Evolutionary conservation across 371 early-diverging fungal genomes (phyloP).

Genomic region (Conidiobolus incongruus): DNA sequence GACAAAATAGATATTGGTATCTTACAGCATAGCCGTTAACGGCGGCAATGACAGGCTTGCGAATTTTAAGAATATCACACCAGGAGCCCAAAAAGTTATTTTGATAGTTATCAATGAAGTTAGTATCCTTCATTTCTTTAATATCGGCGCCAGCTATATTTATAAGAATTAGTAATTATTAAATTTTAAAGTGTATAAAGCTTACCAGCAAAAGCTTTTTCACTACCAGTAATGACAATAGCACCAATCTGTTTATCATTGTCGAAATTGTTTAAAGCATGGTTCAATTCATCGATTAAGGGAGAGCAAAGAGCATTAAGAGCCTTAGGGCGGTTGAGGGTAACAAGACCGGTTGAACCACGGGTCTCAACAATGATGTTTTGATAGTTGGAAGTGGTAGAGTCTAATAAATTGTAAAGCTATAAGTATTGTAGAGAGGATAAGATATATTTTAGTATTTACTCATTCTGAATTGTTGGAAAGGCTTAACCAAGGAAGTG

Average conservation of each 20-base stretch:
- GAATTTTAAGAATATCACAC: constrained; percentile 68
- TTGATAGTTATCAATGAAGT: constrained; percentile 69
- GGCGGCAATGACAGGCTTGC: constrained; percentile 93
- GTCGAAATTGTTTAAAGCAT: constrained; percentile 62
- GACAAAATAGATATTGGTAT: background rate
- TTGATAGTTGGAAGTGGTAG: constrained; percentile 8
- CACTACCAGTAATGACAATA: constrained; percentile 86
- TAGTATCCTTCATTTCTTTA: constrained; percentile 86
- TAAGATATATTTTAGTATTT: too few relatives aligned
- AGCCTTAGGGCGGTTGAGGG: constrained; percentile 86
- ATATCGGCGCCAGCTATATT: constrained; percentile 89
- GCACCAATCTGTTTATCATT: constrained; percentile 59
- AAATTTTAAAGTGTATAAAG: background rate
- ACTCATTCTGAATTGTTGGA: too few relatives aligned
- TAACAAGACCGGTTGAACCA: constrained; percentile 73
- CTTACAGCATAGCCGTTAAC: constrained; percentile 91
- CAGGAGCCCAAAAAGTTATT: constrained; percentile 83
- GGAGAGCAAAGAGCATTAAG: constrained; percentile 90
- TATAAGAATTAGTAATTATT: background rate
- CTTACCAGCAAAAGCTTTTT: constrained; percentile 86
- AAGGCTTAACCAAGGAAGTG: too few relatives aligned
- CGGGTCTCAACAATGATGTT: constrained; percentile 53
- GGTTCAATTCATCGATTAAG: constrained; percentile 77
- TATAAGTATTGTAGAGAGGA: too few relatives aligned
- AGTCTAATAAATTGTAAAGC: too few relatives aligned